A percentile compares a stretch with the other conserved stretches of the same genome.
Conservation (phyloP, 106 monocot genomes). For the Platanthera guangdongensis region DNA sequence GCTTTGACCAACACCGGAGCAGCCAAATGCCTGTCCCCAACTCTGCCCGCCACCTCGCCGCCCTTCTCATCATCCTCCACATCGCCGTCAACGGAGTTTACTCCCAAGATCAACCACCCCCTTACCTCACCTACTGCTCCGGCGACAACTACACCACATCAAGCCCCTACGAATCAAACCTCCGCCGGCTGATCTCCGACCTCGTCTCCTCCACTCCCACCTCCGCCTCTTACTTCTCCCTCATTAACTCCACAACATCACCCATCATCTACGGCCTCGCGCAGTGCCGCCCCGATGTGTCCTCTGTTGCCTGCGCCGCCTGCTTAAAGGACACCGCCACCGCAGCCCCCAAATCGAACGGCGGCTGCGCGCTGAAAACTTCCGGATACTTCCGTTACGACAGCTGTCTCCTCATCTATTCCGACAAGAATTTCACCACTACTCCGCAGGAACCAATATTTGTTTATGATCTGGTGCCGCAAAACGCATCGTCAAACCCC, state of each 20-base stretch:
- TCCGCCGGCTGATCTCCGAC: neutral
- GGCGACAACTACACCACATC: constrained; percentile 1
- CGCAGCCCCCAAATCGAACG: too few relatives aligned
- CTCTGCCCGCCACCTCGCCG: neutral
- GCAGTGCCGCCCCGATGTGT: constrained; percentile 6
- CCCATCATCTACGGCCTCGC: neutral
- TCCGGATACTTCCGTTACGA: neutral
- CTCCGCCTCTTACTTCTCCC: neutral
- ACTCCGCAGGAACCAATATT: neutral
- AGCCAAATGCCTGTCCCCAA: neutral
- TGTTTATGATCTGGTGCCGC: neutral
- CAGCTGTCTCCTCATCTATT: neutral
- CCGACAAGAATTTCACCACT: neutral
- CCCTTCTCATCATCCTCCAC: neutral
- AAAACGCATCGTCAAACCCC: neutral
- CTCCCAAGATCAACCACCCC: neutral
- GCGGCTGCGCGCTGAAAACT: neutral
- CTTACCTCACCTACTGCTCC: neutral
- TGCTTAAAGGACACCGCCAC: neutral
- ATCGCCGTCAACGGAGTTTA: neutral
- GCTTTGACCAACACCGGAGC: neutral
- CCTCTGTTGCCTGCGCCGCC: neutral
- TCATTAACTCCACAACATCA: neutral
- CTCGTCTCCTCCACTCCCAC: constrained; percentile 1
- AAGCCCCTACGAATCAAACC: neutral